Evolutionary conservation across 306 rosid genomes (phyloP).

Genomic region (Trichosanthes truncata): DNA sequence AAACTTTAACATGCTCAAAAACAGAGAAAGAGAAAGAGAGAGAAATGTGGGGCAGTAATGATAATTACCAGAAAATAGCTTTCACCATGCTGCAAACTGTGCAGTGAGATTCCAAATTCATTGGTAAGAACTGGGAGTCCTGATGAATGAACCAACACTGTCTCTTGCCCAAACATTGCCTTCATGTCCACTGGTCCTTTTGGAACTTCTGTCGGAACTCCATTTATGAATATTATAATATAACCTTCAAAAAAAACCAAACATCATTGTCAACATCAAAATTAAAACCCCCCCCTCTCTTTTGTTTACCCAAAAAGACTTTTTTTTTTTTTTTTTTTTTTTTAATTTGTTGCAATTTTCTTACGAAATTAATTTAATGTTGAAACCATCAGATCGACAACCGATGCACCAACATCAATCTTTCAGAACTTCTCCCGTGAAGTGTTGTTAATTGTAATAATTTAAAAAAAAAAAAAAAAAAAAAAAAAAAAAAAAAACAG

Average conservation of each 20-base stretch:
- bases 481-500: too few relatives aligned
- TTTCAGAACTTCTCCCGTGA: neutral
- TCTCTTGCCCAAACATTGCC: constrained; percentile 56
- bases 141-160: constrained; percentile 64
- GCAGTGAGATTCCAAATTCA: constrained; percentile 60
- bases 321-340: too few relatives aligned
- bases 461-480: too few relatives aligned
- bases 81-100: constrained; percentile 67
- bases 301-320: neutral
- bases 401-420: neutral
- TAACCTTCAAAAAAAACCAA: constrained; percentile 22
- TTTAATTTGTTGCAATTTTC: neutral
- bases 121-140: constrained; percentile 59
- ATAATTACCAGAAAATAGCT: constrained; percentile 68
- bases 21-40: neutral
- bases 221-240: constrained; percentile 75
- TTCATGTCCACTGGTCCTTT: constrained; percentile 58
- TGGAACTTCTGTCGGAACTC: constrained; percentile 60
- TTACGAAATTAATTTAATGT: neutral
- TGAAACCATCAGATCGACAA: neutral
- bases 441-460: neutral
- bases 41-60: neutral
- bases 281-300: neutral
- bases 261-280: neutral
- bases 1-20: neutral